Evolutionary conservation across 345 rosid species (phyloP).

Genomic region (Euphorbia tirucalli): DNA sequence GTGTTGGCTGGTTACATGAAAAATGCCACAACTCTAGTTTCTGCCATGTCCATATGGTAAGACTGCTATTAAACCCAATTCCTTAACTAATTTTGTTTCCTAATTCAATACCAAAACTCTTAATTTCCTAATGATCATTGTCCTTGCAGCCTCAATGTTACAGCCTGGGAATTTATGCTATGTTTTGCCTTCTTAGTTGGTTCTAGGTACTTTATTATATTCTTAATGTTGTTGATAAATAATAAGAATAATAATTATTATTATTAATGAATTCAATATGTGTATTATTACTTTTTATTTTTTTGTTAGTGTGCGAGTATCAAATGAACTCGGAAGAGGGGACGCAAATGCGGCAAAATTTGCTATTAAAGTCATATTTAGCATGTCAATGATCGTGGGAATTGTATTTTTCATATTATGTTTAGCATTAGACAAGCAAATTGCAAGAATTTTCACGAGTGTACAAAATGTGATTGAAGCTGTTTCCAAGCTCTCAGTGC

Average conservation of each 20-base stretch:
- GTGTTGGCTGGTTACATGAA: conserved; percentile 68
- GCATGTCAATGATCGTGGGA: conserved; percentile 36
- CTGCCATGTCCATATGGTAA: conserved; percentile 91
- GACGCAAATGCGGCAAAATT: conserved; percentile 47
- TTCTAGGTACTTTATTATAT: conserved; percentile 28
- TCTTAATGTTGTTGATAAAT: too few relatives aligned
- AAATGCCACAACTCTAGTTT: conserved; percentile 53
- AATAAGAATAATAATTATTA: too few relatives aligned
- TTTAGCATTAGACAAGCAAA: conserved; percentile 37
- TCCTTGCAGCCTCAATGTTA: conserved; percentile 41
- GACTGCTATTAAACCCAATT: neutral
- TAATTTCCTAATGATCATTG: neutral
- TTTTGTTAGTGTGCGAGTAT: conserved; percentile 47
- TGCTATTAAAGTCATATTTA: conserved; percentile 47
- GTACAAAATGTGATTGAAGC: conserved; percentile 37
- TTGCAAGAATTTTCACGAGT: conserved; percentile 42
- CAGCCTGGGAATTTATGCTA: conserved; percentile 51
- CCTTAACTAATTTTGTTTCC: neutral
- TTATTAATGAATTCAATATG: too few relatives aligned
- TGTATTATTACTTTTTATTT: neutral
- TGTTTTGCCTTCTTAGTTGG: conserved; percentile 55
- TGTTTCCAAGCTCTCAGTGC: conserved; percentile 44
- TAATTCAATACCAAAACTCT: neutral
- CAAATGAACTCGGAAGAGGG: conserved; percentile 67
- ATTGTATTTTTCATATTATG: conserved; percentile 40